These are phyloP conservation scores for Trichophyton mentagrophytes DNA, from an alignment of 2,329 filamentous ascomycete species.

Conservation along the genomic window DNA sequence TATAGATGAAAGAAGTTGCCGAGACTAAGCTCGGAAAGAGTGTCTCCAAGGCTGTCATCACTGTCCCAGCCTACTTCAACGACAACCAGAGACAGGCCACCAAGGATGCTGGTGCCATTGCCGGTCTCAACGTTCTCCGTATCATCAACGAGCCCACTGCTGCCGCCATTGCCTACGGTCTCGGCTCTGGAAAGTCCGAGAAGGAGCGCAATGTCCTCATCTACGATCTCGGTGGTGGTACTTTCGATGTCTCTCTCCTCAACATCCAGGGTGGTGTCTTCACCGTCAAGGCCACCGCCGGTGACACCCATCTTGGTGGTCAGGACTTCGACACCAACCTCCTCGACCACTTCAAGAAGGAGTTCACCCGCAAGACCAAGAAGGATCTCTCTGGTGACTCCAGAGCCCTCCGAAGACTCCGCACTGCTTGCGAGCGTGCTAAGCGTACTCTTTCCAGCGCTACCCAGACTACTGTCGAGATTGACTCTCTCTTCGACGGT, in stretches of 20 bases:
- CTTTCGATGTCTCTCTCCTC: conserved; percentile 98
- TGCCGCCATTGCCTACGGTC: conserved; percentile 95
- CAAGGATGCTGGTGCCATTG: conserved; percentile 97
- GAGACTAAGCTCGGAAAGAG: conserved; percentile 98
- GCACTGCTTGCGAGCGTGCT: conserved; percentile 97
- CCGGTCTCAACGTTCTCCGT: conserved; percentile 95
- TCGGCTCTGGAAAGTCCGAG: conserved; percentile 83
- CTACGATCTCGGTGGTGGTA: conserved; percentile 99
- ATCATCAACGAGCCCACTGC: conserved; percentile 99
- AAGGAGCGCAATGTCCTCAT: conserved; percentile 99
- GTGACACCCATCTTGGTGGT: conserved; percentile 93
- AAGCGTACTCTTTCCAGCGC: conserved; percentile 98
- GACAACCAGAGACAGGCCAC: conserved; percentile 99
- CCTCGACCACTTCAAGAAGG: conserved; percentile 92
- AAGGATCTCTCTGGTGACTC: conserved; percentile 54
- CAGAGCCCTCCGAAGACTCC: conserved; percentile 86
- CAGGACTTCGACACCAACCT: conserved; percentile 95
- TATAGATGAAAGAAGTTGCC: conserved; percentile 96
- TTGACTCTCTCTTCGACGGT: conserved; percentile 95
- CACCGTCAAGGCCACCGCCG: conserved; percentile 95
- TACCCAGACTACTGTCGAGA: conserved; percentile 95
- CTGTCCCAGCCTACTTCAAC: conserved; percentile 99
- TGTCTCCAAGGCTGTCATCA: conserved; percentile 98
- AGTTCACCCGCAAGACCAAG: conserved; percentile 72
- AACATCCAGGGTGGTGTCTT: conserved; percentile 99